Evolutionary conservation across 2,329 filamentous ascomycete species (phyloP), one percentile per base, ranked within the genome.

Genomic region (Hypocreales sp.): DNA sequence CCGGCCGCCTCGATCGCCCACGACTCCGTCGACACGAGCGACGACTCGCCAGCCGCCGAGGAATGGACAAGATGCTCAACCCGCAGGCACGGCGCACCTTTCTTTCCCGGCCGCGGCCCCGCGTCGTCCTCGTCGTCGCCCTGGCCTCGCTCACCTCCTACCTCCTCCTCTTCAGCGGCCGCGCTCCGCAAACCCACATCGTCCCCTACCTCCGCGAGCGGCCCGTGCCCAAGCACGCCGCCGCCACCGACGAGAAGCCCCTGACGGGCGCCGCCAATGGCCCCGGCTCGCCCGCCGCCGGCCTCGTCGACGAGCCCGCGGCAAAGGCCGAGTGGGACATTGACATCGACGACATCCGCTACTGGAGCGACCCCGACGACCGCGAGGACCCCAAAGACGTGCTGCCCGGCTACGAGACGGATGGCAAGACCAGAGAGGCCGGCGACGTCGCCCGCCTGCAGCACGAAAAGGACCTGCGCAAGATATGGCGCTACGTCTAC

Each of bases 381-480:
- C 19, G 28, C 9, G 52, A 56, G 31, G 43, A 51, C 16, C 43
- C 45, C 16, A 44, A 50, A 5, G 44, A 53, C 29, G 34, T 51
- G 8, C 44, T 51, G 15, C 47, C 45, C 4, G 52, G 52, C 13
- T 48, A 47, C 22, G 52, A 55, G 35, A 47, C 40, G 5, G 52
- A 56, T 29, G 52, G 52, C 22, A 51, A 45, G 29, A 28, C 32
- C 1, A 40, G 52, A 28, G 42, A 42, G 4, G 38, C 48, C 27
- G 47, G 46, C 25, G 37, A 46, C 11, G 40, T 54, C 13, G 44
- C 44, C 34, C 44, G 41, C 24, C 39, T 53, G 8, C 49, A 54
- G 26, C 48, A 50, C 27, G 54, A 63, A 33, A 51, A 57, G 33
- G 63, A 67, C 19, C 42, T 54, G 40, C 47, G 52, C 15, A 54